Percentiles rank a stretch among this genome's conserved stretches.
Conservation (phyloP, 2,329 filamentous ascomycete species). For the Sclerotinia minor region DNA sequence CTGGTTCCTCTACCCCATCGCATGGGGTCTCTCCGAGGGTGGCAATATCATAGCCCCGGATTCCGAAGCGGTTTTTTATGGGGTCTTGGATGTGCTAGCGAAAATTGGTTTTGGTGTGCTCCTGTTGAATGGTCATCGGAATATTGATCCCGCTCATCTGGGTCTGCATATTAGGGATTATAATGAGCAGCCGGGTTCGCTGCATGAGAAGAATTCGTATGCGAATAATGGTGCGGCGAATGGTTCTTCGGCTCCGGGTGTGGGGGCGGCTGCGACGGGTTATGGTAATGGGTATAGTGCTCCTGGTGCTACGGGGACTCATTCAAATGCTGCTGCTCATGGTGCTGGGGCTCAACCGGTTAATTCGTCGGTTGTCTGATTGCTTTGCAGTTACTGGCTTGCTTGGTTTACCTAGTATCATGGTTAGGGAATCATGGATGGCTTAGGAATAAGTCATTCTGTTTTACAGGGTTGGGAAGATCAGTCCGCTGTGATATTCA, state of each 20-base stretch:
- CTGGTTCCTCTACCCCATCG: constrained; percentile 65
- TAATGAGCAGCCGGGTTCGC: not conserved
- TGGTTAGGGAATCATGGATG: not conserved
- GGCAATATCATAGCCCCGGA: constrained; percentile 66
- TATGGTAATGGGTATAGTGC: not conserved
- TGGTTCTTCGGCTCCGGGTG: not conserved
- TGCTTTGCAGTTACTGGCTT: no score
- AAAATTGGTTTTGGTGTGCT: constrained; percentile 64
- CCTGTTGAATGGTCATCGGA: constrained; percentile 60
- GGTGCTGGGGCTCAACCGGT: not conserved
- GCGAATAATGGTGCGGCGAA: not conserved
- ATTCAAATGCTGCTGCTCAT: not conserved
- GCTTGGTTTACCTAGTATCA: not conserved
- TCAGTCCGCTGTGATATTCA: no score
- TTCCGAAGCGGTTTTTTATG: constrained; percentile 67
- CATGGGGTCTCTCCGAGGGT: constrained; percentile 63
- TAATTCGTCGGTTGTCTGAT: not conserved
- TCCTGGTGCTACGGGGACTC: not conserved
- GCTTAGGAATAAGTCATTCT: not conserved
- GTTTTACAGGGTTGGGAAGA: not conserved
- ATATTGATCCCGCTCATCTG: constrained; percentile 49
- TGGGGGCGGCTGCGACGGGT: not conserved
- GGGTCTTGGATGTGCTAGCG: constrained; percentile 63
- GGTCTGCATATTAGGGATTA: constrained; percentile 22
- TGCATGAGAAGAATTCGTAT: not conserved